These are phyloP conservation scores for Cercospora zeina DNA, from an alignment of 2,329 filamentous ascomycete genomes.

Conservation along the genomic window DNA sequence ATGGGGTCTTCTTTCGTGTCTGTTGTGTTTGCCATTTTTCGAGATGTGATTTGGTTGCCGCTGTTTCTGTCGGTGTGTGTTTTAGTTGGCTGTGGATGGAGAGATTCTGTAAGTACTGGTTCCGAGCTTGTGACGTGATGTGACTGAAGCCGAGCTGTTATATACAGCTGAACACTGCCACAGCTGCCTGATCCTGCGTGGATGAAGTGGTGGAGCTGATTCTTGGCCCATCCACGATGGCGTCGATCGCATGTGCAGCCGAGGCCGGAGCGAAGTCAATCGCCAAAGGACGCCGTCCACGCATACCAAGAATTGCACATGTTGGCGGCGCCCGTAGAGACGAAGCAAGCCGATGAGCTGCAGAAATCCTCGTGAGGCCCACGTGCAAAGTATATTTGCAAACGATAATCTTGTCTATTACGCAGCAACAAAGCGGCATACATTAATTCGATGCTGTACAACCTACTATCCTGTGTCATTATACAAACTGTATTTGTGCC, in stretches of 20 bases:
- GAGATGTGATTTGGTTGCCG: background rate
- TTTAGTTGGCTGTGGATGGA: background rate
- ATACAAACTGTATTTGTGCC: background rate
- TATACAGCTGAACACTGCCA: background rate
- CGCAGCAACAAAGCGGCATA: background rate
- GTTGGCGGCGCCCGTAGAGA: background rate
- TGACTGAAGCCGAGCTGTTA: background rate
- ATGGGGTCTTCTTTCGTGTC: slow-evolving; percentile 2
- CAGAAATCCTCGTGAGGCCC: background rate
- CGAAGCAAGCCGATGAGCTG: background rate
- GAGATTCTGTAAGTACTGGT: background rate
- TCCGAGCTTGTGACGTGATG: background rate
- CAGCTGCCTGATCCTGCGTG: slow-evolving; percentile 1
- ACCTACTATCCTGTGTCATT: slow-evolving; percentile 4
- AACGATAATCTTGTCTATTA: background rate
- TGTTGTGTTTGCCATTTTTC: slow-evolving; percentile 10
- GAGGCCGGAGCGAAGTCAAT: slow-evolving; percentile 8
- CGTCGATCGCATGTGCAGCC: slow-evolving; percentile 3
- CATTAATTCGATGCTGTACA: background rate
- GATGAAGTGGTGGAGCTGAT: slow-evolving; percentile 1
- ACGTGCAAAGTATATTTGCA: background rate
- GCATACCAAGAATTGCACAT: background rate
- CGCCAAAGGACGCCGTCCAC: background rate
- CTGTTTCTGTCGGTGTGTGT: background rate
- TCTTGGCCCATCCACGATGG: slow-evolving; percentile 2